Evolutionary conservation across 2,329 filamentous ascomycete species (phyloP).

Genomic region (Diaporthe vaccinii): DNA sequence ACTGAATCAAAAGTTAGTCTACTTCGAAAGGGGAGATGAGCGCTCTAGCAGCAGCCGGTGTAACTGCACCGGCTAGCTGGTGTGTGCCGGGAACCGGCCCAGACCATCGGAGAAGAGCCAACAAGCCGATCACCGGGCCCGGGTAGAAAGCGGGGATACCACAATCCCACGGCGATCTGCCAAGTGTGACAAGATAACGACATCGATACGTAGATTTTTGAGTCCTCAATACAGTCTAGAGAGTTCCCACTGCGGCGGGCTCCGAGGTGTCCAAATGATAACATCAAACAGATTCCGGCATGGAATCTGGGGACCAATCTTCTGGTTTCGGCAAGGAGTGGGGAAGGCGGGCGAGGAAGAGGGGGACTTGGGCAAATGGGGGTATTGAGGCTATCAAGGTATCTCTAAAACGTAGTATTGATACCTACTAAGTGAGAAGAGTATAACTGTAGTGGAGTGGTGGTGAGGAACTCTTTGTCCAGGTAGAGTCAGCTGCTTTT

Average conservation of each 20-base stretch:
- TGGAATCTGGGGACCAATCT: too few relatives aligned
- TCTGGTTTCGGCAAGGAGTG: not conserved
- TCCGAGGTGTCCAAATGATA: constrained; percentile 10
- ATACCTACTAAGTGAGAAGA: too few relatives aligned
- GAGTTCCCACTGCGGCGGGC: not conserved
- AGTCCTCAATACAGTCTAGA: not conserved
- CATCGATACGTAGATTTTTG: not conserved
- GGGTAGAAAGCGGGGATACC: constrained; percentile 12
- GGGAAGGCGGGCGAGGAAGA: not conserved
- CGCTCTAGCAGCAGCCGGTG: not conserved
- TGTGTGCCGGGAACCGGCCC: constrained; percentile 7
- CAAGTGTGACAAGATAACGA: constrained; percentile 17
- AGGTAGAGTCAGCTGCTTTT: too few relatives aligned
- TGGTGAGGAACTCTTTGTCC: too few relatives aligned
- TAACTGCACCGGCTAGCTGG: not conserved
- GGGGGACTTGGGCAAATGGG: too few relatives aligned
- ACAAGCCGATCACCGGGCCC: constrained; percentile 22
- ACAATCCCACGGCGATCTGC: not conserved
- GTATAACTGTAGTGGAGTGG: too few relatives aligned
- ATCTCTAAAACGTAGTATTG: too few relatives aligned
- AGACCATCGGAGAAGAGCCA: constrained; percentile 17
- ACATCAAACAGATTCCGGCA: constrained; percentile 6
- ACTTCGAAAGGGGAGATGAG: not conserved
- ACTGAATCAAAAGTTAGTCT: not conserved
- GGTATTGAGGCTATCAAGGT: not conserved